These are phyloP conservation scores for Tricholoma matsutake DNA, from an alignment of 768 basidiomycete species.

Conservation along the genomic window DNA sequence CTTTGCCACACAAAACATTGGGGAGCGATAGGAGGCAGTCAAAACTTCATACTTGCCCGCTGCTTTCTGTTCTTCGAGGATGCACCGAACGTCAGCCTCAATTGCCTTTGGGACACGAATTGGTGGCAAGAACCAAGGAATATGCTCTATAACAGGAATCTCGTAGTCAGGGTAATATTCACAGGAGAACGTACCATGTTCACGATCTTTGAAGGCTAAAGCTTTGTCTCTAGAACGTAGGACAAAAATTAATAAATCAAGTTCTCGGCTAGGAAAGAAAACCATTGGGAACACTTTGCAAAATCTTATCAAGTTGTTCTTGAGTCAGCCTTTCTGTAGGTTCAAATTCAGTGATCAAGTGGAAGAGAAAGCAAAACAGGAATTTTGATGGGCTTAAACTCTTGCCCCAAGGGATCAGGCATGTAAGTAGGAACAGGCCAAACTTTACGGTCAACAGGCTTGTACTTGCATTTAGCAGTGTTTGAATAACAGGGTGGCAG, in stretches of 20 bases:
- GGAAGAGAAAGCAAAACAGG: slow-evolving; percentile 2
- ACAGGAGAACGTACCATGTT: slow-evolving; percentile 29
- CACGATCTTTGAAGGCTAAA: slow-evolving; percentile 17
- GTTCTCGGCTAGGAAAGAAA: slow-evolving; percentile 10
- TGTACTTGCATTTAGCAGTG: too few relatives aligned
- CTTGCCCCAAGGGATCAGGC: too few relatives aligned
- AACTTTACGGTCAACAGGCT: too few relatives aligned
- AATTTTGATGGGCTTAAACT: too few relatives aligned
- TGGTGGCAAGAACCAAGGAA: background rate
- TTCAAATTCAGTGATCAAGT: slow-evolving; percentile 5
- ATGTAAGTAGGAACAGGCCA: too few relatives aligned
- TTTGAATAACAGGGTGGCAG: too few relatives aligned
- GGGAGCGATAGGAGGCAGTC: slow-evolving; percentile 18
- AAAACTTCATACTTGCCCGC: slow-evolving; percentile 22
- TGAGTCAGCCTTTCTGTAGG: slow-evolving; percentile 8
- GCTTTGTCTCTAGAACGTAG: slow-evolving; percentile 10
- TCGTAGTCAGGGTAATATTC: slow-evolving; percentile 31
- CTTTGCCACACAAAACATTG: slow-evolving; percentile 26
- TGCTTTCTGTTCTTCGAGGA: slow-evolving; percentile 16
- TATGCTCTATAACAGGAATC: slow-evolving; percentile 30
- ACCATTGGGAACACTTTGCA: slow-evolving; percentile 3
- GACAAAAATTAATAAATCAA: slow-evolving; percentile 18
- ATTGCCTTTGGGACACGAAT: slow-evolving; percentile 25
- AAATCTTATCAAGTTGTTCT: slow-evolving; percentile 13
- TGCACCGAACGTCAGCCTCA: slow-evolving; percentile 15